These are phyloP conservation scores for Saccharomycopsis sp. DNA, from an alignment of 805 yeast species.

Conservation along the genomic window DNA sequence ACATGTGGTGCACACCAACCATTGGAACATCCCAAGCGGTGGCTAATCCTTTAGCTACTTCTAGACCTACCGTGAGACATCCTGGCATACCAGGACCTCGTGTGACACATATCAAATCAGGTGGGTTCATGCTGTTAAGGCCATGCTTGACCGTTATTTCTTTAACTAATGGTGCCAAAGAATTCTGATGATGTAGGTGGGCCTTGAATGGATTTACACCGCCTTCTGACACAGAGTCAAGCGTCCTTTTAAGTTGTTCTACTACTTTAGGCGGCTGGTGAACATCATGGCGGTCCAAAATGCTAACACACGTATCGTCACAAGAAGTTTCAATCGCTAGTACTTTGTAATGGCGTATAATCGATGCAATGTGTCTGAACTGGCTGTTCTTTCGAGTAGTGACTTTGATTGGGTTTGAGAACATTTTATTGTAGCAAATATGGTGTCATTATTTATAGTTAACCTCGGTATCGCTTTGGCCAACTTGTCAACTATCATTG, in stretches of 20 bases:
- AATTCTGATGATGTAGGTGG: conserved; percentile 63
- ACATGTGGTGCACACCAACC: conserved; percentile 93
- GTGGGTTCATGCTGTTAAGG: conserved; percentile 23
- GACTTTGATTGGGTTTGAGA: background rate
- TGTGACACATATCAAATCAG: conserved; percentile 78
- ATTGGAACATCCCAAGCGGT: conserved; percentile 73
- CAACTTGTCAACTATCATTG: too few relatives aligned
- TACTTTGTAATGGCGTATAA: conserved; percentile 45
- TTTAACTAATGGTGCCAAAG: conserved; percentile 45
- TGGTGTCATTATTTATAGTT: too few relatives aligned
- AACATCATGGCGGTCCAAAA: conserved; percentile 44
- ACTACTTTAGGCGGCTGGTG: conserved; percentile 25
- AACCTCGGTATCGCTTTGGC: too few relatives aligned
- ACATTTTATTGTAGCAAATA: background rate
- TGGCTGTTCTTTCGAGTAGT: background rate
- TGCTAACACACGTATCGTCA: conserved; percentile 88
- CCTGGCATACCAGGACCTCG: conserved; percentile 98
- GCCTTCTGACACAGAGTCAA: conserved; percentile 61
- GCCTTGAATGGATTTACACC: conserved; percentile 90
- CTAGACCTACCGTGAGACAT: conserved; percentile 73
- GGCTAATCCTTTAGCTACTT: conserved; percentile 77
- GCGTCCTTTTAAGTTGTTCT: conserved; percentile 56
- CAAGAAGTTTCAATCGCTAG: conserved; percentile 90
- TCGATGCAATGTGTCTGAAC: background rate
- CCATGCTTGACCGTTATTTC: conserved; percentile 32